A percentile compares a stretch with the other conserved stretches of the same genome.
These are phyloP conservation scores for Lindgomyces ingoldianus DNA, from an alignment of 495 filamentous ascomycete species.

Conservation along the genomic window DNA sequence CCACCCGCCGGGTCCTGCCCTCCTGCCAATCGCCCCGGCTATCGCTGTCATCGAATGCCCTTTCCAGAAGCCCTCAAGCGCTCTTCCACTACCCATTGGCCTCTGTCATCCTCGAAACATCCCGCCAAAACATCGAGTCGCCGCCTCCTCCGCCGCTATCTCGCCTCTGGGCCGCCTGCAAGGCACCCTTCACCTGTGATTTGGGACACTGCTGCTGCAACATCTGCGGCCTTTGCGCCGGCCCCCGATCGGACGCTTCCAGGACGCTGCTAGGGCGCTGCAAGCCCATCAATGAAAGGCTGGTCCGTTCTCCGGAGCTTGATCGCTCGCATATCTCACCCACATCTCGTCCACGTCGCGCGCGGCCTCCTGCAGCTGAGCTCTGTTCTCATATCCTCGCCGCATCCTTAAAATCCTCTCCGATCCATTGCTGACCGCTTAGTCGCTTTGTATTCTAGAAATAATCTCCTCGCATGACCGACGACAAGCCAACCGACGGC, in stretches of 20 bases:
- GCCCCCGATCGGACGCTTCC: neutral
- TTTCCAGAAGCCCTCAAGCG: constrained; percentile 33
- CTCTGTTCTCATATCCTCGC: neutral
- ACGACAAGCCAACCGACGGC: constrained; percentile 19
- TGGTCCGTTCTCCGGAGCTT: neutral
- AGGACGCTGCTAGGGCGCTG: neutral
- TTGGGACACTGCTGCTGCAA: neutral
- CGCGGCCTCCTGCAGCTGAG: neutral
- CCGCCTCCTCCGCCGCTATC: constrained; percentile 1
- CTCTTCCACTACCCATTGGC: constrained; percentile 30
- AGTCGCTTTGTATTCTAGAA: neutral
- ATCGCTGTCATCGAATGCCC: neutral
- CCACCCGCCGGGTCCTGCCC: neutral
- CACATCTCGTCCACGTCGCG: neutral
- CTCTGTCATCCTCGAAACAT: constrained; percentile 19
- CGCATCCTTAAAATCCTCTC: neutral
- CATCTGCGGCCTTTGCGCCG: constrained; percentile 24
- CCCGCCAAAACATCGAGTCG: constrained; percentile 25
- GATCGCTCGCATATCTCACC: constrained; percentile 2
- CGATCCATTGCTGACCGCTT: constrained; percentile 15
- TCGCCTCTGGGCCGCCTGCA: constrained; percentile 17
- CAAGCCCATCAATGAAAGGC: neutral
- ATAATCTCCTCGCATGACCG: constrained; percentile 31
- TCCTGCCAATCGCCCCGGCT: constrained; percentile 21
- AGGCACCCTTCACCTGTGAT: constrained; percentile 28